Percentiles rank a stretch among this genome's conserved stretches.
Evolutionary conservation across 2,329 filamentous ascomycete genomes (phyloP).

Genomic region (Xylaria sp.): DNA sequence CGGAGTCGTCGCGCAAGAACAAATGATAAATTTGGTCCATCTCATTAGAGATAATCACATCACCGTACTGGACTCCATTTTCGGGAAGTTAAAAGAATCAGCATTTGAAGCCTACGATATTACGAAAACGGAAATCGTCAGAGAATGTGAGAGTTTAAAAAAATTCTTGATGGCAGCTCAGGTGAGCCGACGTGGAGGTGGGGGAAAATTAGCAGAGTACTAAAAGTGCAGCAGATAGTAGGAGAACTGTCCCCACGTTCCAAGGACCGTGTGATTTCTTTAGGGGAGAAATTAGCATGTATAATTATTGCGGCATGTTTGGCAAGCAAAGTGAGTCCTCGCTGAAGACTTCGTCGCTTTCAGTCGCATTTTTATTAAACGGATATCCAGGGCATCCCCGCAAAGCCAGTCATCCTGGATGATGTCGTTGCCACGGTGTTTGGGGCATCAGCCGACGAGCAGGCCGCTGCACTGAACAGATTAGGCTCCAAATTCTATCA

Average conservation of each 20-base stretch:
- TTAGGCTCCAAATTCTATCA: constrained; percentile 45
- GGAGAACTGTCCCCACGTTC: constrained; percentile 61
- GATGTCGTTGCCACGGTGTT: constrained; percentile 44
- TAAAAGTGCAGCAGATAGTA: constrained; percentile 49
- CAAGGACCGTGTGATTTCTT: constrained; percentile 62
- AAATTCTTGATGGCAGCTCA: constrained; percentile 64
- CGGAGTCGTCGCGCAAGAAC: constrained; percentile 39
- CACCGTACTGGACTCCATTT: constrained; percentile 48
- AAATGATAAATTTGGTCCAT: constrained; percentile 60
- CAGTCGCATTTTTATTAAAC: constrained; percentile 15
- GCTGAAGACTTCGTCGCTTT: neutral
- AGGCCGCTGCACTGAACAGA: constrained; percentile 41
- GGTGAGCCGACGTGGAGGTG: constrained; percentile 42
- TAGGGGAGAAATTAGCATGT: constrained; percentile 50
- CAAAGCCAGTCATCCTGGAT: constrained; percentile 43
- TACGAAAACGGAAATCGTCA: constrained; percentile 56
- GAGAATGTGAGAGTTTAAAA: constrained; percentile 59
- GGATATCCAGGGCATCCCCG: constrained; percentile 39
- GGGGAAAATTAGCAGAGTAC: constrained; percentile 1
- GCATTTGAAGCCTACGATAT: constrained; percentile 49
- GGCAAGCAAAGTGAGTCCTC: constrained; percentile 42
- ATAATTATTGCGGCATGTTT: constrained; percentile 47
- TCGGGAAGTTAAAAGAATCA: constrained; percentile 27
- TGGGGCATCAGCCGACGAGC: constrained; percentile 42
- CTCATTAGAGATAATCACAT: constrained; percentile 62